Base-by-base conservation (phyloP, 176 grass and related monocot species). In the Hsuehochloa calcarea region DNA sequence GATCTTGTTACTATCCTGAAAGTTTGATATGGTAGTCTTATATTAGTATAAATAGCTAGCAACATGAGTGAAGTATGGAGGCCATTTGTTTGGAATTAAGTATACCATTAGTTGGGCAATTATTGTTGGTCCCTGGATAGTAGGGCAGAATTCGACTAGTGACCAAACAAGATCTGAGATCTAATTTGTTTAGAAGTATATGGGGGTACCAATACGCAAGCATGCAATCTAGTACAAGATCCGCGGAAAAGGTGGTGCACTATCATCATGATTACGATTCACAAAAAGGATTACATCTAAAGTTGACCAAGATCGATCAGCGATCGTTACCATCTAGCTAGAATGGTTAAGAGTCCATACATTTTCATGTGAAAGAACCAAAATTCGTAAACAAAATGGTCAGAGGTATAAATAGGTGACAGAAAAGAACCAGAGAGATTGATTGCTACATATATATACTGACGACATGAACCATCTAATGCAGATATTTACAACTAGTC, bases 201-300 rank as follows among this genome's bases (percentile, higher is more conserved):
- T 78, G 72, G 31, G 22, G 6, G 25, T 68, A 47, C 82, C 84
- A 65, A 46, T 29, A 78, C 58, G 58, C 23, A 83, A 83, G 46
- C 84, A 68, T 79, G 68, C 73, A 87, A 90, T 87, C 79, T 90
- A 90, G 84, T 79, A 51, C 84, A 67, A 60, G 79, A 90, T 90
- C 72, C 38, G 17, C 15, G 43, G 61, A 59, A 75, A 56, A 54
- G 20, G 23, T 10, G 5, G 17, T 75, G 49, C 72, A 11, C 22
- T n/a, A 10, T 75, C 43, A 27, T 35, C 19, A 51, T 62, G 70
- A 25, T 23, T 65, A 47, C 55, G 46, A 40, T 63, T 45, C 34
- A 17, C 38, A 81, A 31, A 44, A 43, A 17, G 44, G 11, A 41
- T 27, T 66, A 39, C 55, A 68, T 51, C 50, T 65, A 89, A 85